Percentiles rank a stretch among this genome's conserved stretches.
phyloP scores from a whole-genome alignment of 2,329 filamentous ascomycete species.

The Tetracladium maxilliforme region DNA sequence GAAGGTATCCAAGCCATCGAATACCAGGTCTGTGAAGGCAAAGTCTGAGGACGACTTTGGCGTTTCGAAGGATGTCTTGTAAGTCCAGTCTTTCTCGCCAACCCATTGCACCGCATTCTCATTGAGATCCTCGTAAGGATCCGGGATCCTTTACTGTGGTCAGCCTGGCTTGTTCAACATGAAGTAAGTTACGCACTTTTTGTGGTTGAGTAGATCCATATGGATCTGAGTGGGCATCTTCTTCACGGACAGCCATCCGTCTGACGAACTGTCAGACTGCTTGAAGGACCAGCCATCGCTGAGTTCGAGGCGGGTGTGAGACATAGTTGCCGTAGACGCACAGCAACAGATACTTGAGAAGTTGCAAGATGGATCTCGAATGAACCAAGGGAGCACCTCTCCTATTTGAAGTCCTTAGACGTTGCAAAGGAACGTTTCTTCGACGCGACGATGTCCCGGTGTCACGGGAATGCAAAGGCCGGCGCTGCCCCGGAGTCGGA shows the following conservation, averaged over 20 bases:
- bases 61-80: slow-evolving; percentile 8
- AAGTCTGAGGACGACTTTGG: slow-evolving; percentile 8
- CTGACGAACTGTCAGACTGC: slow-evolving; percentile 29
- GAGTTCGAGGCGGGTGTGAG: too few relatives aligned
- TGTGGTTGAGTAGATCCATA: too few relatives aligned
- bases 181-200: too few relatives aligned
- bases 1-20: slow-evolving; percentile 51
- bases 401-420: too few relatives aligned
- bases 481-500: too few relatives aligned
- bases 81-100: slow-evolving; percentile 28
- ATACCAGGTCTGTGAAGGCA: slow-evolving; percentile 31
- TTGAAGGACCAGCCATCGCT: slow-evolving; percentile 40
- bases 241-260: slow-evolving; percentile 31
- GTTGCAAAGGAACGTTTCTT: too few relatives aligned
- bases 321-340: too few relatives aligned
- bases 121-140: slow-evolving; percentile 33
- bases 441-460: too few relatives aligned
- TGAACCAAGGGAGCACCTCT: too few relatives aligned
- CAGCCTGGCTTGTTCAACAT: slow-evolving; percentile 38
- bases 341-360: too few relatives aligned
- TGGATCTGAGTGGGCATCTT: slow-evolving; percentile 50
- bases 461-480: too few relatives aligned
- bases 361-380: too few relatives aligned
- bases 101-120: slow-evolving; percentile 32
- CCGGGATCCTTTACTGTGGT: slow-evolving; percentile 32